These are phyloP conservation scores for Vinca minor DNA, from an alignment of 257 asterid species.

Conservation along the genomic window DNA sequence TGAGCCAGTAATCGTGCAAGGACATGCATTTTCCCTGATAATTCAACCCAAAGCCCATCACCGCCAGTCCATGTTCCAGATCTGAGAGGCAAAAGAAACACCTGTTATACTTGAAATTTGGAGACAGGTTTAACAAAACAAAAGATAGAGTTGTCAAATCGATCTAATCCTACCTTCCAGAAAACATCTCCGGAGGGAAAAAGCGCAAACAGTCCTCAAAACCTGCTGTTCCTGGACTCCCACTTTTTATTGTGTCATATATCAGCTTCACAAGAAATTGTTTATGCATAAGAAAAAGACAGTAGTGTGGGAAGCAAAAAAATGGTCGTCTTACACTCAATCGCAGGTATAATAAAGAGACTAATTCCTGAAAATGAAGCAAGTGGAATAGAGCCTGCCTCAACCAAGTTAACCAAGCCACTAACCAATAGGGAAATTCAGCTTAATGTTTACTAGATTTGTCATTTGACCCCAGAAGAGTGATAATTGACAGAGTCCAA, in stretches of 20 bases:
- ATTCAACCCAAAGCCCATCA: conserved; percentile 91
- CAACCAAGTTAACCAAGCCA: not conserved
- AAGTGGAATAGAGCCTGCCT: not conserved
- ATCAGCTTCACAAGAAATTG: conserved; percentile 44
- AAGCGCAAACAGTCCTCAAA: conserved; percentile 80
- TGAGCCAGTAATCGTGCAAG: conserved; percentile 89
- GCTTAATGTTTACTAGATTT: not conserved
- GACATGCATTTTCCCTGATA: conserved; percentile 97
- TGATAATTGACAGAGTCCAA: not conserved
- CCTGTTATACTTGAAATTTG: not conserved
- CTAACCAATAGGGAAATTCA: not conserved
- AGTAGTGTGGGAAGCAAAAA: not conserved
- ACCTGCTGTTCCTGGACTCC: conserved; percentile 84
- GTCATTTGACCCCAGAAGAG: not conserved
- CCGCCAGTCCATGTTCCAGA: conserved; percentile 99
- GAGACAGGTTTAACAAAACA: not conserved
- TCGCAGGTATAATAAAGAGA: not conserved
- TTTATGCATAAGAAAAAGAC: conserved; percentile 4
- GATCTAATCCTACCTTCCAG: conserved; percentile 55
- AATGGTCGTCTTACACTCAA: not conserved
- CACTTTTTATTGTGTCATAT: conserved; percentile 77
- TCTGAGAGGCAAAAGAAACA: conserved; percentile 28
- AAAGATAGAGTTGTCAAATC: not conserved
- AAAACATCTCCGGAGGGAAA: conserved; percentile 84
- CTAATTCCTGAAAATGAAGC: not conserved